phyloP scores from a whole-genome alignment of 805 yeast genomes.

The Barnettozyma pratensis region DNA sequence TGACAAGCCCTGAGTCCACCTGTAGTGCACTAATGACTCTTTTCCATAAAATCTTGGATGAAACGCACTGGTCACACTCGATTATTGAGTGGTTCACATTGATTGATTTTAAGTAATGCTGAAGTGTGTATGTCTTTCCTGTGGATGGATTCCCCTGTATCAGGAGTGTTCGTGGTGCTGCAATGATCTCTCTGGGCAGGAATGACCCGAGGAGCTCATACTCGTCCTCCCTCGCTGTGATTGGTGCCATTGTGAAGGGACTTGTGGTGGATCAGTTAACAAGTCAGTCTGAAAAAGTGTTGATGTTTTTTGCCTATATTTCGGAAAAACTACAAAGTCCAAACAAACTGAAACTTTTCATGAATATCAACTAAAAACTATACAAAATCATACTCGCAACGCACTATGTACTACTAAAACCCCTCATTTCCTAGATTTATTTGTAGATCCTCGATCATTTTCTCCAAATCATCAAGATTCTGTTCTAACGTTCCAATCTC shows the following conservation, averaged over 20 bases:
- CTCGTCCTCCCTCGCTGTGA: conserved; percentile 16
- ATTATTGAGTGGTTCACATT: conserved; percentile 15
- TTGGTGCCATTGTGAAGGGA: background rate
- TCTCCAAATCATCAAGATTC: conserved; percentile 52
- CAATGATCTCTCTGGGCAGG: conserved; percentile 4
- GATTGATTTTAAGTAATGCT: conserved; percentile 6
- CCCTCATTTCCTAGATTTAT: conserved; percentile 52
- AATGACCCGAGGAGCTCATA: conserved; percentile 13
- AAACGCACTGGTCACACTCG: conserved; percentile 24
- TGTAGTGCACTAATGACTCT: conserved; percentile 10
- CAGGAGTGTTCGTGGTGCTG: conserved; percentile 9
- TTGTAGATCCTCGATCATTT: conserved; percentile 43
- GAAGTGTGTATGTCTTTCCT: conserved; percentile 20
- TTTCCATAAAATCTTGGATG: conserved; percentile 21
- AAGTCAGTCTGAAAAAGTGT: background rate
- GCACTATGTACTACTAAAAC: conserved; percentile 13
- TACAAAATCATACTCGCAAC: too few species aligned
- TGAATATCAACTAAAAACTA: too few species aligned
- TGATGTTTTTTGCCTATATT: background rate
- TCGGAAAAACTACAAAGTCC: background rate
- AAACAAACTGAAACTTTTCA: background rate
- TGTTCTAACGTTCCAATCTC: conserved; percentile 58
- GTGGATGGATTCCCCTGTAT: conserved; percentile 21
- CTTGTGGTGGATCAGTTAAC: too few species aligned
- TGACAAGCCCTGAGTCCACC: conserved; percentile 10